These are phyloP conservation scores for Entonaema liquescens DNA, from an alignment of 495 filamentous ascomycete genomes.

Conservation along the genomic window DNA sequence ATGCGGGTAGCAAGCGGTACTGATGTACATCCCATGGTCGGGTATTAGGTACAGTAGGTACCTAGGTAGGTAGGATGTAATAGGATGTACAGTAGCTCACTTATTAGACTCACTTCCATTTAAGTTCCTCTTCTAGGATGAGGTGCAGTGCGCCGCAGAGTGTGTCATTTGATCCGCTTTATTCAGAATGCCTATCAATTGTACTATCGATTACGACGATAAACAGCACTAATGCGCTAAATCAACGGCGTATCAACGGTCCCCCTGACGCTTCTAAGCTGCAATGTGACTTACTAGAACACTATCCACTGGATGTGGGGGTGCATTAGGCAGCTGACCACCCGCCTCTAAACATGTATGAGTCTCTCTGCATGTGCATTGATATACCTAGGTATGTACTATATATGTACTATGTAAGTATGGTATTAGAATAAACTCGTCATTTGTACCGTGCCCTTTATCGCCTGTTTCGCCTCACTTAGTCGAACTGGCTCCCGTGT, in stretches of 20 bases:
- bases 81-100: not conserved
- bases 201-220: conserved; percentile 37
- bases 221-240: conserved; percentile 28
- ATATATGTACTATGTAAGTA: too few species aligned
- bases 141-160: conserved; percentile 30
- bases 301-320: conserved; percentile 19
- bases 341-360: not conserved
- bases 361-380: not conserved
- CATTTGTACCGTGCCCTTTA: not conserved
- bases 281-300: conserved; percentile 26
- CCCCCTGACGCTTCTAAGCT: conserved; percentile 15
- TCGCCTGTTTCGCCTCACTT: not conserved
- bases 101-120: not conserved
- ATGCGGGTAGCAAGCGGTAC: not conserved
- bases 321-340: conserved; percentile 40
- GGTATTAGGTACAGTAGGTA: too few species aligned
- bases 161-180: conserved; percentile 42
- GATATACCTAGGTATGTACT: conserved; percentile 4
- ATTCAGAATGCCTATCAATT: conserved; percentile 28
- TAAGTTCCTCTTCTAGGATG: conserved; percentile 15
- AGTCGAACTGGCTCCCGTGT: too few species aligned
- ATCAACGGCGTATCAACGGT: conserved; percentile 16
- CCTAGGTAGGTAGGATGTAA: too few species aligned
- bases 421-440: conserved; percentile 5
- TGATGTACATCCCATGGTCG: too few species aligned